Conservation (phyloP, 2,329 filamentous ascomycete species). For the Diaporthe sp. region DNA sequence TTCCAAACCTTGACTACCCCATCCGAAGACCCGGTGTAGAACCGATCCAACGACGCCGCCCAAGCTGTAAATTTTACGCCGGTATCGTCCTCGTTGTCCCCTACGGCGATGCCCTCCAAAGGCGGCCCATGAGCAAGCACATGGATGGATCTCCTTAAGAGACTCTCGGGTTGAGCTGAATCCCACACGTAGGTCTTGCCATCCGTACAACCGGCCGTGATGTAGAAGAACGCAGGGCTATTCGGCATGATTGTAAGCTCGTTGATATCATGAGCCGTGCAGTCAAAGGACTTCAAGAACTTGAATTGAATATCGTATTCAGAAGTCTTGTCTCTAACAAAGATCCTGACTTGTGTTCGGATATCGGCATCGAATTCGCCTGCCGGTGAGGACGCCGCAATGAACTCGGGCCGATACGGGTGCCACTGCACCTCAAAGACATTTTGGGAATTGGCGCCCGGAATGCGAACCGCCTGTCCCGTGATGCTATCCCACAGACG, state of each 20-base stretch:
- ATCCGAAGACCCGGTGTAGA: slow-evolving; percentile 76
- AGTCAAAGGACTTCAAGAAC: slow-evolving; percentile 70
- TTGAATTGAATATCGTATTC: slow-evolving; percentile 55
- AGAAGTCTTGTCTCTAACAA: slow-evolving; percentile 46
- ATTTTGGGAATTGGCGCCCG: slow-evolving; percentile 67
- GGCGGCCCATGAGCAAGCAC: slow-evolving; percentile 63
- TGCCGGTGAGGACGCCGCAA: slow-evolving; percentile 69
- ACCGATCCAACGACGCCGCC: slow-evolving; percentile 68
- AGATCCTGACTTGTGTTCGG: slow-evolving; percentile 71
- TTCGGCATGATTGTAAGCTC: slow-evolving; percentile 72
- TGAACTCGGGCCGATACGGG: slow-evolving; percentile 65
- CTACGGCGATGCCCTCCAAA: slow-evolving; percentile 34
- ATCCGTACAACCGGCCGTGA: slow-evolving; percentile 74
- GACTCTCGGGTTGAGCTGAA: slow-evolving; percentile 54
- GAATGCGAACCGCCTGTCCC: slow-evolving; percentile 60
- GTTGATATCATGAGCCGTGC: slow-evolving; percentile 72
- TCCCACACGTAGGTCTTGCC: slow-evolving; percentile 76
- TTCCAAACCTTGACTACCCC: slow-evolving; percentile 76
- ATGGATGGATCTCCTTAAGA: slow-evolving; percentile 69
- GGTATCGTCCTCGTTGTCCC: slow-evolving; percentile 61
- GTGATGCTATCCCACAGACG: slow-evolving; percentile 69
- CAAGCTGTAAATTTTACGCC: slow-evolving; percentile 76
- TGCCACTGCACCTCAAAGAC: slow-evolving; percentile 77
- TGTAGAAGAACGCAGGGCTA: slow-evolving; percentile 62
- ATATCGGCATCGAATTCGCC: slow-evolving; percentile 59